A percentile compares a stretch with the other conserved stretches of the same genome.
These are phyloP conservation scores for Rubus idaeus DNA, from an alignment of 306 rosid genomes.

Conservation along the genomic window DNA sequence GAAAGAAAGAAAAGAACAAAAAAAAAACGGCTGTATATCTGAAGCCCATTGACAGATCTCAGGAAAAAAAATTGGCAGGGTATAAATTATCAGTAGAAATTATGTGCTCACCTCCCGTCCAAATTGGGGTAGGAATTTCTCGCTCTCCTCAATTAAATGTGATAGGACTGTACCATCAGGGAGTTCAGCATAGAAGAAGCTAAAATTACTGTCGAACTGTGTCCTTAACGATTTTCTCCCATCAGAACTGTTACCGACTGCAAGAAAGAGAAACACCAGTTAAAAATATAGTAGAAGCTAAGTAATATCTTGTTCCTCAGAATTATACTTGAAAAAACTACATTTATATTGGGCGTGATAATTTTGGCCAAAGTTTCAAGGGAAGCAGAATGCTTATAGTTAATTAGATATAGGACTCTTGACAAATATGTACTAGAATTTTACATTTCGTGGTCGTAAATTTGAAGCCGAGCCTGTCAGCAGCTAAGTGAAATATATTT, in stretches of 20 bases:
- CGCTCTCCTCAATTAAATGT: constrained; percentile 68
- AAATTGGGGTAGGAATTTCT: constrained; percentile 81
- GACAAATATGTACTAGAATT: constrained; percentile 13
- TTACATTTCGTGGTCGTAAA: constrained; percentile 58
- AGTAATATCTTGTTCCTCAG: constrained; percentile 9
- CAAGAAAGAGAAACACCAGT: constrained; percentile 31
- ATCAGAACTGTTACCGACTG: constrained; percentile 64
- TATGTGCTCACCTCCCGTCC: constrained; percentile 85
- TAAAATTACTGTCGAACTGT: constrained; percentile 56
- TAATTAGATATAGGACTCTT: not conserved
- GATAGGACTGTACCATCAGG: constrained; percentile 68
- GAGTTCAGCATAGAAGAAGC: constrained; percentile 81
- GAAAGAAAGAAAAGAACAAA: not conserved
- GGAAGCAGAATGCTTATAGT: not conserved
- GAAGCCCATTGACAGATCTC: not conserved
- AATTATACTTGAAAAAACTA: constrained; percentile 1
- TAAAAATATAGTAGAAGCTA: constrained; percentile 28
- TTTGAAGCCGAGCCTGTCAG: constrained; percentile 75
- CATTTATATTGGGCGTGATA: not conserved
- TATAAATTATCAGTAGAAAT: too few species aligned
- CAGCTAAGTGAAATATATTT: constrained; percentile 79
- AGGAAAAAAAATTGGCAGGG: not conserved
- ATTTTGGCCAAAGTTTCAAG: not conserved
- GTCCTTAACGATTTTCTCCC: constrained; percentile 73
- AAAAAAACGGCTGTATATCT: not conserved